phyloP scores from a whole-genome alignment of 2,329 filamentous ascomycete species.

The Colletotrichum cordylinicola region DNA sequence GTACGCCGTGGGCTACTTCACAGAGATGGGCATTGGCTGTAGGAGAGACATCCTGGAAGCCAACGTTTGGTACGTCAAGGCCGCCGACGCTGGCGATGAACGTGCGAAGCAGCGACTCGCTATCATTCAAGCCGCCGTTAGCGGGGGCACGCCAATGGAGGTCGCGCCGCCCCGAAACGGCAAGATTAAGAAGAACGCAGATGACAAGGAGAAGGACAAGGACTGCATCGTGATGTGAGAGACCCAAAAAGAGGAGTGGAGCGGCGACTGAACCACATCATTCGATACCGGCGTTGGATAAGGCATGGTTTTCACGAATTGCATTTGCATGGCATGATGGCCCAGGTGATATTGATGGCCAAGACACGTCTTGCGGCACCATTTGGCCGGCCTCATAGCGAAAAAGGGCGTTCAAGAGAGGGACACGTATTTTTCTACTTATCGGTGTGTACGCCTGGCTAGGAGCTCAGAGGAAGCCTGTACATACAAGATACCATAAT shows the following conservation, averaged over 20 bases:
- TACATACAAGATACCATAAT: slow-evolving; percentile 26
- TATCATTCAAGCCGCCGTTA: slow-evolving; percentile 84
- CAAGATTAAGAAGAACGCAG: slow-evolving; percentile 56
- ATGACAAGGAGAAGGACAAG: slow-evolving; percentile 64
- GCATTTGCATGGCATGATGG: slow-evolving; percentile 19
- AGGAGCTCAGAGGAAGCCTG: not conserved
- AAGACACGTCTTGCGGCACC: not conserved
- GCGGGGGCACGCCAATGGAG: slow-evolving; percentile 62
- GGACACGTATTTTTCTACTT: not conserved
- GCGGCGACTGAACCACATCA: not conserved
- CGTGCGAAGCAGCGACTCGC: slow-evolving; percentile 85
- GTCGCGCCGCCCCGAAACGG: slow-evolving; percentile 56
- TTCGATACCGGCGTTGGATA: slow-evolving; percentile 9
- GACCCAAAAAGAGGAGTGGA: not conserved
- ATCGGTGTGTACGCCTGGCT: not conserved
- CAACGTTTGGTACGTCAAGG: slow-evolving; percentile 98
- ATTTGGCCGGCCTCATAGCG: not conserved
- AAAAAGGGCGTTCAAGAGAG: slow-evolving; percentile 11
- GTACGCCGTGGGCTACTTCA: slow-evolving; percentile 96
- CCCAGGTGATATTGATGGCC: not conserved
- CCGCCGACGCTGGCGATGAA: slow-evolving; percentile 90
- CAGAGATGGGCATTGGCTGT: slow-evolving; percentile 97
- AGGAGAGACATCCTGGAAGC: slow-evolving; percentile 93
- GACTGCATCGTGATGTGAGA: slow-evolving; percentile 65
- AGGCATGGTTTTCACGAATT: slow-evolving; percentile 5